Percentiles rank a stretch among this genome's conserved stretches.
phyloP scores from a whole-genome alignment of 2,329 filamentous ascomycete species.

The Xylaria multiplex region DNA sequence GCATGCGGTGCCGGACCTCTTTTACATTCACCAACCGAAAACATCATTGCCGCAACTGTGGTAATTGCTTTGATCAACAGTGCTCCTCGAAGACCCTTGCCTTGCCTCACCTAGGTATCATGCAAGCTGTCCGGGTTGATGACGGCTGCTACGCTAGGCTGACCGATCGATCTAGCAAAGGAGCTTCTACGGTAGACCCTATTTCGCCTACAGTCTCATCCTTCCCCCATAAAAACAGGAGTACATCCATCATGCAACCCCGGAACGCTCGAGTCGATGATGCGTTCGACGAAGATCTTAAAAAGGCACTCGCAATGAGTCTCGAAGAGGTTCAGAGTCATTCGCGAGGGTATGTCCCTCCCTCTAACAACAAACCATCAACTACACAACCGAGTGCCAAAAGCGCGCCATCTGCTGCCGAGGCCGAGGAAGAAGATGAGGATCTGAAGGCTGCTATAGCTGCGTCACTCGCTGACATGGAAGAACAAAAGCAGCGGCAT shows the following conservation, averaged over 20 bases:
- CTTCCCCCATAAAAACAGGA: slow-evolving; percentile 70
- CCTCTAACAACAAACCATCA: slow-evolving; percentile 52
- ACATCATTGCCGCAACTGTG: slow-evolving; percentile 97
- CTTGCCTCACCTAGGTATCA: slow-evolving; percentile 90
- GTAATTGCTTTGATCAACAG: slow-evolving; percentile 95
- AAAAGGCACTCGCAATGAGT: slow-evolving; percentile 94
- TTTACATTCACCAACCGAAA: slow-evolving; percentile 99
- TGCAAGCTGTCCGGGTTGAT: slow-evolving; percentile 91
- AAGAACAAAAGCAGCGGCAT: slow-evolving; percentile 95
- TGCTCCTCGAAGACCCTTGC: slow-evolving; percentile 91
- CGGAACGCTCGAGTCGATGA: slow-evolving; percentile 88
- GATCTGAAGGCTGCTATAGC: slow-evolving; percentile 96
- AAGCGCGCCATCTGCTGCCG: slow-evolving; percentile 58
- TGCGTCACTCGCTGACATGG: slow-evolving; percentile 94
- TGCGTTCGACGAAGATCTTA: slow-evolving; percentile 93
- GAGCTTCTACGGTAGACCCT: slow-evolving; percentile 51
- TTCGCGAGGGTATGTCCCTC: slow-evolving; percentile 77
- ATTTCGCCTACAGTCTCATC: slow-evolving; percentile 58
- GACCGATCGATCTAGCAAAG: slow-evolving; percentile 74
- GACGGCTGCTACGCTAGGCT: slow-evolving; percentile 94
- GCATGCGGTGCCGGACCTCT: slow-evolving; percentile 93
- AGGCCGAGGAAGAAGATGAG: slow-evolving; percentile 92
- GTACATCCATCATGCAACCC: slow-evolving; percentile 80
- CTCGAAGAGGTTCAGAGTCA: slow-evolving; percentile 88
- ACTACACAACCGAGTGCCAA: slow-evolving; percentile 50